Evolutionary conservation across 2,329 filamentous ascomycete species (phyloP).

Genomic region (Ciborinia camelliae): DNA sequence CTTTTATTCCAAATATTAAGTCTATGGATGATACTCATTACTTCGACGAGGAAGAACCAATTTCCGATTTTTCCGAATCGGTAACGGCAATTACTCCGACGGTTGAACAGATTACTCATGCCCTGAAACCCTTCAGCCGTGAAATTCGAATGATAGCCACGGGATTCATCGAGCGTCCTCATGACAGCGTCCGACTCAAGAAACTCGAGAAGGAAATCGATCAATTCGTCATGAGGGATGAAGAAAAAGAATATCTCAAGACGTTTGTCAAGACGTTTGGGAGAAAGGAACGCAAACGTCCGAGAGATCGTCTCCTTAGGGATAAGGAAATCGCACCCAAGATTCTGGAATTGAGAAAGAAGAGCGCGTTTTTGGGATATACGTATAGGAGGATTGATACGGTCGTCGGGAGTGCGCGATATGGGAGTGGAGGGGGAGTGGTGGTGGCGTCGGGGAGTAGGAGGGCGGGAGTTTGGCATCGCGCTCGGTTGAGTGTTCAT

Average conservation of each 20-base stretch:
- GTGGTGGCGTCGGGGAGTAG: conserved; percentile 18
- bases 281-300: conserved; percentile 67
- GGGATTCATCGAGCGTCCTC: conserved; percentile 34
- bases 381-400: conserved; percentile 62
- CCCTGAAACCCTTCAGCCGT: conserved; percentile 36
- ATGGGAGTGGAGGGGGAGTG: conserved; percentile 13
- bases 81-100: conserved; percentile 22
- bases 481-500: conserved; percentile 36
- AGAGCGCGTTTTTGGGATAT: conserved; percentile 84
- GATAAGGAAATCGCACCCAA: conserved; percentile 63
- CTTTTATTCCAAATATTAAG: conserved; percentile 73
- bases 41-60: conserved; percentile 78
- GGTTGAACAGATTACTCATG: conserved; percentile 33
- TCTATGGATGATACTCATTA: conserved; percentile 76
- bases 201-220: conserved; percentile 39
- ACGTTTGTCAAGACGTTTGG: conserved; percentile 38
- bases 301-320: conserved; percentile 79
- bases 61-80: conserved; percentile 60
- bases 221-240: conserved; percentile 33
- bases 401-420: conserved; percentile 19
- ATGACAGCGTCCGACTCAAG: conserved; percentile 34
- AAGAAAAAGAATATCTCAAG: conserved; percentile 38
- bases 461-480: conserved; percentile 33
- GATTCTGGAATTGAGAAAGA: conserved; percentile 78
- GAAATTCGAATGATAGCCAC: conserved; percentile 37